phyloP scores from a whole-genome alignment of 345 rosid genomes.

The Atalantia buxifolia region DNA sequence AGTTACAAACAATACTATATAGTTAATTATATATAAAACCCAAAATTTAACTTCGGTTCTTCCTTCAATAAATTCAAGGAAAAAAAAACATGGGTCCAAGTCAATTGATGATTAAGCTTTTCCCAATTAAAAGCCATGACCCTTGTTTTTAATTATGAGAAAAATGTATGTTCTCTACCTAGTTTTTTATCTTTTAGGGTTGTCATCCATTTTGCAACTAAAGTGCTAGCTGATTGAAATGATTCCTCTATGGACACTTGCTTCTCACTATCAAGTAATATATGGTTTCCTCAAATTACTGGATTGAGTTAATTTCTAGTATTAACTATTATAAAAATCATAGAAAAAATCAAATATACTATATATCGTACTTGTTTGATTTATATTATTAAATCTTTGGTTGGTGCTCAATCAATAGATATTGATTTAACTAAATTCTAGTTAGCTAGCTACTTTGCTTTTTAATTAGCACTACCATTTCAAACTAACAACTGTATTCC shows the following conservation, averaged over 20 bases:
- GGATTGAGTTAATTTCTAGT: not conserved
- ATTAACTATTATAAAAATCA: not conserved
- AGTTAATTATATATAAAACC: not conserved
- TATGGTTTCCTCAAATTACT: not conserved
- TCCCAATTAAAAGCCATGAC: slow-evolving; percentile 7
- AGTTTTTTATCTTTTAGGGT: slow-evolving; percentile 24
- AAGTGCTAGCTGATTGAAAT: slow-evolving; percentile 28
- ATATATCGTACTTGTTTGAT: not conserved
- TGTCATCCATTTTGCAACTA: slow-evolving; percentile 30
- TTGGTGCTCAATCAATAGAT: not conserved
- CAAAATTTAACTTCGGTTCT: not conserved
- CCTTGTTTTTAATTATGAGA: not conserved
- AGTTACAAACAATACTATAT: not conserved
- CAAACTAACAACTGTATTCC: not conserved
- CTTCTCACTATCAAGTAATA: not conserved
- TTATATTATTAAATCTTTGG: not conserved
- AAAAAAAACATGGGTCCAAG: slow-evolving; percentile 14
- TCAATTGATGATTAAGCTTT: slow-evolving; percentile 19
- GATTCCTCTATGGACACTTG: slow-evolving; percentile 22
- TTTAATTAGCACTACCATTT: not conserved
- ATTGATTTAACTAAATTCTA: not conserved
- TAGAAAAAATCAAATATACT: not conserved
- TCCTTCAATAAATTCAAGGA: not conserved
- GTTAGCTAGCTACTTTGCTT: not conserved
- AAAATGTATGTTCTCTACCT: not conserved